A percentile compares a stretch with the other conserved stretches of the same genome.
Conservation (phyloP, 177 flowering plant genomes). For the Vitis hybrid region DNA sequence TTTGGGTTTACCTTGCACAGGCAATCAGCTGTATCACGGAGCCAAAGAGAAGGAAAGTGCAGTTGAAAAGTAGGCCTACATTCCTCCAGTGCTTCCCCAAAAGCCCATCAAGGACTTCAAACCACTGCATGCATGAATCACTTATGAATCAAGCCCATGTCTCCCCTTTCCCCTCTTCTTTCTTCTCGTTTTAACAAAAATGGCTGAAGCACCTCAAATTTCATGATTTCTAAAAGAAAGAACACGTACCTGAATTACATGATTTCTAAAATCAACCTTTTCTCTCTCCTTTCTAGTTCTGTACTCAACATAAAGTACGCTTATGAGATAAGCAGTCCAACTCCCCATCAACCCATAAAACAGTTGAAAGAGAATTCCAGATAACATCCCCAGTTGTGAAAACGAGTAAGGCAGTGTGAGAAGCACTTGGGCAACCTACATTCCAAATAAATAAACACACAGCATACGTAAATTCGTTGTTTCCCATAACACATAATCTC, state of each 20-base stretch:
- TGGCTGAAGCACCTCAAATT: no score
- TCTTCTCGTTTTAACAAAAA: no score
- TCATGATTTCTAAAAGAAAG: no score
- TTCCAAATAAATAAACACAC: not conserved
- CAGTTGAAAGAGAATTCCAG: slow-evolving; percentile 83
- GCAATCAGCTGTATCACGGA: slow-evolving; percentile 71
- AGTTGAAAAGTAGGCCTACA: slow-evolving; percentile 59
- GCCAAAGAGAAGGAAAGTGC: slow-evolving; percentile 70
- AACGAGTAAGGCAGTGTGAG: slow-evolving; percentile 90
- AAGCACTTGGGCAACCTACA: slow-evolving; percentile 91
- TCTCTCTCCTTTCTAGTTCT: slow-evolving; percentile 91
- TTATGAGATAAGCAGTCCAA: slow-evolving; percentile 94
- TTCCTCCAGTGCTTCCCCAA: slow-evolving; percentile 68
- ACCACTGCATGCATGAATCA: slow-evolving; percentile 44
- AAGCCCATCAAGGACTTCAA: slow-evolving; percentile 71
- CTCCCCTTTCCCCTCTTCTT: no score
- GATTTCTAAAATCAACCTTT: slow-evolving; percentile 88
- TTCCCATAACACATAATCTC: not conserved
- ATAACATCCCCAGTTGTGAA: slow-evolving; percentile 89
- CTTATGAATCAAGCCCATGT: no score
- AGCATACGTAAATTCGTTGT: not conserved
- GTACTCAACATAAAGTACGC: slow-evolving; percentile 89
- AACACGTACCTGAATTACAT: slow-evolving; percentile 81
- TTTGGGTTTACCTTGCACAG: slow-evolving; percentile 52
- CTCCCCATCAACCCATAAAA: slow-evolving; percentile 95